phyloP scores from a whole-genome alignment of 2,329 filamentous ascomycete genomes.

The Ascochyta rabiei region DNA sequence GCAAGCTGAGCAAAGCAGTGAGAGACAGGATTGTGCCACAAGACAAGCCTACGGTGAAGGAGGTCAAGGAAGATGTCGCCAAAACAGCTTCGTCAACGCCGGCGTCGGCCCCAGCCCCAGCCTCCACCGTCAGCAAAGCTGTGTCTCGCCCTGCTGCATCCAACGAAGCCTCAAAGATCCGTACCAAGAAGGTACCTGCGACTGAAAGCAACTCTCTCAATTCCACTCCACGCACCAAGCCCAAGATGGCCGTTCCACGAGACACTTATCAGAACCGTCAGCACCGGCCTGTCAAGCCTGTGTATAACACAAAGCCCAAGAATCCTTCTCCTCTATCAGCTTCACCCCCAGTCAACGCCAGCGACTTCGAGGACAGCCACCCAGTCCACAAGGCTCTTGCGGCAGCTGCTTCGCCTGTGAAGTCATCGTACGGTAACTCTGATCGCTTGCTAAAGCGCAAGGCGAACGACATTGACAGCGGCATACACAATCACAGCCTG shows the following conservation, averaged over 20 bases:
- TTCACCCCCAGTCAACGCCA: constrained; percentile 66
- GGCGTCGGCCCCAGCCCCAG: constrained; percentile 24
- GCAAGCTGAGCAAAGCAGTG: constrained; percentile 31
- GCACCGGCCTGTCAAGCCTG: constrained; percentile 38
- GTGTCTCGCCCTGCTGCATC: constrained; percentile 28
- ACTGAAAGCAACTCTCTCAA: constrained; percentile 27
- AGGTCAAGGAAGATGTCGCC: constrained; percentile 31
- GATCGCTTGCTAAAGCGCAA: constrained; percentile 49
- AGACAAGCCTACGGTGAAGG: constrained; percentile 29
- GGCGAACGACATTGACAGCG: constrained; percentile 47
- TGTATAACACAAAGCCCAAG: constrained; percentile 59
- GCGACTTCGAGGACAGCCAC: constrained; percentile 59
- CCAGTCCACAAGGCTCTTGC: constrained; percentile 48
- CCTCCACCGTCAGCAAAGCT: constrained; percentile 23
- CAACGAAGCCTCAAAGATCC: constrained; percentile 33
- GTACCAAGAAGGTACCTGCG: constrained; percentile 38
- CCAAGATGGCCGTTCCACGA: constrained; percentile 34
- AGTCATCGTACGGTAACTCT: constrained; percentile 39
- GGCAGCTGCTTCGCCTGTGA: constrained; percentile 43
- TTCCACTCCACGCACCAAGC: constrained; percentile 37
- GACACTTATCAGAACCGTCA: constrained; percentile 32
- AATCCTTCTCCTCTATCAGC: constrained; percentile 68
- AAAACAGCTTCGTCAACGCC: constrained; percentile 22
- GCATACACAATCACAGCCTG: constrained; percentile 45
- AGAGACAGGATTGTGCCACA: constrained; percentile 31